Evolutionary conservation across 768 basidiomycete species (phyloP), one percentile per base, ranked within the genome.

Genomic region (Chlorophyllum brunneum): DNA sequence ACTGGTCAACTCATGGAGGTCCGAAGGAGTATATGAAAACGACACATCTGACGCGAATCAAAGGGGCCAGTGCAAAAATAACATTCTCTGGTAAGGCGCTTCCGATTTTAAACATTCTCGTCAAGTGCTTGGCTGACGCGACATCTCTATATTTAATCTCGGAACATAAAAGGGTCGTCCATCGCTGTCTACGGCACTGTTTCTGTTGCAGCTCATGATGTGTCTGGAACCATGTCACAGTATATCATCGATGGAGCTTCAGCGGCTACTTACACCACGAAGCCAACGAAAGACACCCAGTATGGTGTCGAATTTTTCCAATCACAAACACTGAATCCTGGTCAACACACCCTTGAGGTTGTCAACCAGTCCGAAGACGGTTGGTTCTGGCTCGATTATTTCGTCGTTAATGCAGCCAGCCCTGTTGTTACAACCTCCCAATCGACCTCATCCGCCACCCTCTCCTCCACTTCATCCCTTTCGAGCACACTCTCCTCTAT

Each of bases 111-210:
- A 29, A n/a, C 23, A 26, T 13, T 23, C 22, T 23, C 41, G 15
- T n/a, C n/a, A n/a, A n/a, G n/a, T n/a, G n/a, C n/a, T 22, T 40
- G n/a, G 30, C 11, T 49, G 26, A 49, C 27, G 7, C 26, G 18
- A 39, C 33, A 24, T n/a, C 23, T 2, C 26, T 23, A 24, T 23
- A 26, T 11, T 42, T 23, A 2, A 24, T 24, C 26, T 36, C 16
- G 34, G 34, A n/a, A 36, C 9, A 4, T 40, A 24, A 31, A 18
- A 51, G 50, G 50, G 9, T 26, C 50, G 4, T 43, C 50, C 22
- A 43, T 51, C 11, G 42, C 33, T 51, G 50, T 51, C 41, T 51
- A 51, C 8, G 42, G 50, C 24, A 51, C 33, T n/a, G 23, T 44
- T 9, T 51, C 50, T n/a, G n/a, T n/a, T 51, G 2, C 31, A 9